Percentiles rank a stretch among this genome's conserved stretches.
phyloP scores from a whole-genome alignment of 306 rosid genomes.

The Calophaca sinica region DNA sequence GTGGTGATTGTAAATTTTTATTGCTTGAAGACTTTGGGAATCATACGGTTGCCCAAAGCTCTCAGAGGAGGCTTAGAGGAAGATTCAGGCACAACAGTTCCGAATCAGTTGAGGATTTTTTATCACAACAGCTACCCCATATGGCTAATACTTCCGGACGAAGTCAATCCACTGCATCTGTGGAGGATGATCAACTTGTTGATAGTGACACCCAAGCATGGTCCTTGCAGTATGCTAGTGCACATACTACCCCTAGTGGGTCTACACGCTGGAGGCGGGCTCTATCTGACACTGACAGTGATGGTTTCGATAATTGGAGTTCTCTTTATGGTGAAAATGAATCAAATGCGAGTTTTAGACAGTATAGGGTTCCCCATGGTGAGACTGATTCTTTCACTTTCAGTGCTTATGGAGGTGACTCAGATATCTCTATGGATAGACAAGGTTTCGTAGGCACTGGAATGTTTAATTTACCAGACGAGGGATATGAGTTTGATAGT shows the following conservation, averaged over 20 bases:
- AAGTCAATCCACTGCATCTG: constrained; percentile 55
- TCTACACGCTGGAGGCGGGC: constrained; percentile 76
- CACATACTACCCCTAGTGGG: constrained; percentile 72
- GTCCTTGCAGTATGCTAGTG: constrained; percentile 61
- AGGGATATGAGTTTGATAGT: constrained; percentile 62
- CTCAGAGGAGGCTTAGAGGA: constrained; percentile 59
- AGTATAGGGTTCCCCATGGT: constrained; percentile 56
- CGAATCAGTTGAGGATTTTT: constrained; percentile 65
- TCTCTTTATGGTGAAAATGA: constrained; percentile 79
- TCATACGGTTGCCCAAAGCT: constrained; percentile 44
- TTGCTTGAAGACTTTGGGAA: constrained; percentile 73
- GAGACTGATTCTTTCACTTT: constrained; percentile 75
- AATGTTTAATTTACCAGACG: constrained; percentile 57
- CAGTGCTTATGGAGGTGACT: constrained; percentile 84
- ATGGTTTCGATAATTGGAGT: constrained; percentile 70
- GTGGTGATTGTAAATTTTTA: constrained; percentile 93
- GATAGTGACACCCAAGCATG: constrained; percentile 60
- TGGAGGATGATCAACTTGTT: constrained; percentile 57
- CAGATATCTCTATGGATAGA: constrained; percentile 80
- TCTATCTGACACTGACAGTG: constrained; percentile 83
- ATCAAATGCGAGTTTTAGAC: constrained; percentile 72
- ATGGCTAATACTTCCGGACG: constrained; percentile 58
- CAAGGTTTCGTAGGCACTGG: constrained; percentile 72
- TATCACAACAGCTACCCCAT: constrained; percentile 62
- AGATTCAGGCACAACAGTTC: constrained; percentile 70